phyloP scores from a whole-genome alignment of 441 rosid genomes.

The Theobroma grandiflorum region DNA sequence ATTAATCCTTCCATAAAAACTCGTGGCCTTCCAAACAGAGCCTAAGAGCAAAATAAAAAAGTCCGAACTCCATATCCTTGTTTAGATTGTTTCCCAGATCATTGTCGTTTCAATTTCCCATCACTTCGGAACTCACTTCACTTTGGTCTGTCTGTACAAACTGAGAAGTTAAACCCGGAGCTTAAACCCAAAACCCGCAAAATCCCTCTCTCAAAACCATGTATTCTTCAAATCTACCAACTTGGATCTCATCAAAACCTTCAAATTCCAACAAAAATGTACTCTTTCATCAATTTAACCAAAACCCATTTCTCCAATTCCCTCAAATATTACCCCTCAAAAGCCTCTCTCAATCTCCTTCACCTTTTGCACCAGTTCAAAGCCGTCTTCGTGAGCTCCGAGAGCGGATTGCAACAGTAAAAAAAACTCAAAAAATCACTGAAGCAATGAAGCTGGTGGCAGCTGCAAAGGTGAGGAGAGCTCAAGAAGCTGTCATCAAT shows the following conservation, averaged over 20 bases:
- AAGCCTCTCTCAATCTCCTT: constrained; percentile 27
- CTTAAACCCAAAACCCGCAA: constrained; percentile 14
- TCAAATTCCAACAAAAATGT: constrained; percentile 25
- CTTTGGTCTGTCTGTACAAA: neutral
- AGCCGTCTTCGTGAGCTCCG: constrained; percentile 66
- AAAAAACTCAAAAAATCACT: constrained; percentile 66
- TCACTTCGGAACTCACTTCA: neutral
- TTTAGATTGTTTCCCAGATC: neutral
- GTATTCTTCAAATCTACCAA: constrained; percentile 40
- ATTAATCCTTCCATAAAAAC: neutral
- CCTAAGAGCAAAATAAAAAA: neutral
- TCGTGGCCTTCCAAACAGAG: neutral
- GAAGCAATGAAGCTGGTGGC: constrained; percentile 84
- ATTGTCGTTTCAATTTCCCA: neutral
- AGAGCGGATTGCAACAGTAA: constrained; percentile 61
- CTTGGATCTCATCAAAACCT: constrained; percentile 40
- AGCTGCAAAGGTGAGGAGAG: constrained; percentile 75
- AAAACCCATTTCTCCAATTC: constrained; percentile 34
- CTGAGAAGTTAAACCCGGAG: neutral
- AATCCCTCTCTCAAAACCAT: constrained; percentile 27
- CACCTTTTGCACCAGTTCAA: constrained; percentile 27
- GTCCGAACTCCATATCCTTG: no score
- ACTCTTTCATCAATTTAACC: constrained; percentile 29
- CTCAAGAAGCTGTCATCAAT: constrained; percentile 80
- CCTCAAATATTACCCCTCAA: constrained; percentile 19